Evolutionary conservation across 352 stramenopile genomes (phyloP).

Genomic region (Globisporangium orthogonon): DNA sequence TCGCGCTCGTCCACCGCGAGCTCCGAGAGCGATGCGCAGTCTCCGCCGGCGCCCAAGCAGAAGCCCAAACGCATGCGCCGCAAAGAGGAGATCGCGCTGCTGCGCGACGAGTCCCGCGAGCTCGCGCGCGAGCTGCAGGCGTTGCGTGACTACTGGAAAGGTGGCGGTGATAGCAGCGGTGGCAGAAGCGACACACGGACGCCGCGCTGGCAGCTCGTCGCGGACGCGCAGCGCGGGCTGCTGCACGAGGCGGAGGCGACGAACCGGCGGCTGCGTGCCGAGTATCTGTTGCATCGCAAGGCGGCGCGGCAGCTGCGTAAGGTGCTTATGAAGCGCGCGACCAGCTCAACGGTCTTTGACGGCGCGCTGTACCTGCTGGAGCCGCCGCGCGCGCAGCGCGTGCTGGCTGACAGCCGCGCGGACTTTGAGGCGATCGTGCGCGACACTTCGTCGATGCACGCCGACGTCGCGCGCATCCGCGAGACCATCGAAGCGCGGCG

Average conservation of each 20-base stretch:
- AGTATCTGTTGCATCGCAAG: constrained; percentile 2
- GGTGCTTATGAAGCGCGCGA: constrained; percentile 6
- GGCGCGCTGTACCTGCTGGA: background rate
- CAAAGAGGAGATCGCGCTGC: background rate
- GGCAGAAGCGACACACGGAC: background rate
- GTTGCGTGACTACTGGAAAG: constrained; percentile 3
- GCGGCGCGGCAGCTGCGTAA: constrained; percentile 1
- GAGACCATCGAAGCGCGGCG: no score
- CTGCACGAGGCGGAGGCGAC: background rate
- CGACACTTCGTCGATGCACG: no score
- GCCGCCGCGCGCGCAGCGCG: background rate
- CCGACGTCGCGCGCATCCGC: no score
- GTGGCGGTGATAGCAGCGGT: background rate
- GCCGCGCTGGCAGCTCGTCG: no score
- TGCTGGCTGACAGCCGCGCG: background rate
- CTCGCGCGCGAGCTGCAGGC: constrained; percentile 2
- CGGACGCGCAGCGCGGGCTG: no score
- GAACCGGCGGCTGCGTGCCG: background rate
- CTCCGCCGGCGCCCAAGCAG: no score
- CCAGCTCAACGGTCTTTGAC: constrained; percentile 3
- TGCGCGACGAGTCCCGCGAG: background rate
- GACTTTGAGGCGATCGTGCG: background rate
- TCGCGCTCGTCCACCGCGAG: no score
- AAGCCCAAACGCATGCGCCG: background rate
- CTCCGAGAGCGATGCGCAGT: no score